These are phyloP conservation scores for Aspergillus taichungensis DNA, from an alignment of 495 filamentous ascomycete species.

Conservation along the genomic window DNA sequence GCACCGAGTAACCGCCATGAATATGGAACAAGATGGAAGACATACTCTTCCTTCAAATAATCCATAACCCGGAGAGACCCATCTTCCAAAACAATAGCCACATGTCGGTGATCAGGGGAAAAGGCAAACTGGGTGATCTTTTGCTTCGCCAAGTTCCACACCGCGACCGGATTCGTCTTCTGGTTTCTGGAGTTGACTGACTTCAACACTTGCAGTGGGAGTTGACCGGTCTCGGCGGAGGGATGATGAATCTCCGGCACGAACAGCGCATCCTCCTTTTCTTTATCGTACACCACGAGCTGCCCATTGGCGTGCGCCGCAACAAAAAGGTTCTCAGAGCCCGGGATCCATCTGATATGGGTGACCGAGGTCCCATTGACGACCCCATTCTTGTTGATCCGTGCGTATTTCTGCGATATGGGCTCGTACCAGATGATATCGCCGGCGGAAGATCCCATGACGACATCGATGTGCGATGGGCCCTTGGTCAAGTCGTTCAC, in stretches of 20 bases:
- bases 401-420: constrained; percentile 88
- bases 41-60: constrained; percentile 82
- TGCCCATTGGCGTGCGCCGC: constrained; percentile 89
- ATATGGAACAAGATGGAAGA: not conserved
- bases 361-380: constrained; percentile 80
- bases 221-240: constrained; percentile 36
- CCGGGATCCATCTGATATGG: constrained; percentile 85
- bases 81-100: constrained; percentile 92
- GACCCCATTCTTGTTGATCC: constrained; percentile 92
- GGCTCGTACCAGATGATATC: constrained; percentile 99
- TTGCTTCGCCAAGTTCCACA: constrained; percentile 85
- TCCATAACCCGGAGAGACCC: constrained; percentile 83
- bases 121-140: constrained; percentile 84
- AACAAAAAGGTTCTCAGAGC: constrained; percentile 88
- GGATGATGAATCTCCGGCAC: constrained; percentile 42
- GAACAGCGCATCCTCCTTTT: constrained; percentile 88
- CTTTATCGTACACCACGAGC: constrained; percentile 96
- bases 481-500: constrained; percentile 78
- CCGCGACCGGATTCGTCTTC: constrained; percentile 82
- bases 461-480: constrained; percentile 70
- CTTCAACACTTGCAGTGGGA: constrained; percentile 59
- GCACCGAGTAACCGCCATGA: not conserved
- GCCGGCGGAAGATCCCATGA: constrained; percentile 91
- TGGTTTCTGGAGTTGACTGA: constrained; percentile 89
- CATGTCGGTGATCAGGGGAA: constrained; percentile 72